Base-by-base conservation (phyloP, 108 stramenopile species). In the Pseudonitzschia multiseries region DNA sequence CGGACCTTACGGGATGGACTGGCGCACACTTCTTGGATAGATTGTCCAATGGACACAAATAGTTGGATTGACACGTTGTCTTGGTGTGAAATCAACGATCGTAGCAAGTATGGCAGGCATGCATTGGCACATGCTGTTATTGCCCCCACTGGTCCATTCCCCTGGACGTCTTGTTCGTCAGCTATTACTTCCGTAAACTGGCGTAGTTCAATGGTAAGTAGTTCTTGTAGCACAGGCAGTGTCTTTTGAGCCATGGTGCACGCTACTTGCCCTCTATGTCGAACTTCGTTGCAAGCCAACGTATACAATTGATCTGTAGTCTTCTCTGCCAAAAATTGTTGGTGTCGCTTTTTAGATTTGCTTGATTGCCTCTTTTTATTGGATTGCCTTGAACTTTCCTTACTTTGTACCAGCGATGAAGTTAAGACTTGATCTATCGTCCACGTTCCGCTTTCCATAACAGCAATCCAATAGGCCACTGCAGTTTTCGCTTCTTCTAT, bases 391-490 rank as follows among this genome's bases (percentile, higher is more conserved):
- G 69, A 69, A 52, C 77, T 33, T 69, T 77, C 56, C 15, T 71
- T 43, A 31, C 31, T 72, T 52, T 79, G 74, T 17, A 88, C 84
- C 32, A 92, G 60, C 10, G 86, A 68, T 29, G 84, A 72, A 13
- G 85, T 36, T 26, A 92, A 66, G 20, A 94, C 79, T 57, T 94
- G 83, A 8, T 87, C 85, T 5, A 69, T 68, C 26, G 87, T 89
- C 77, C 81, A 79, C 3, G 81, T 69, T 6, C 87, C 93, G 13
- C 76, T 80, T 64, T 94, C 93, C 78, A 90, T 91, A 21, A 94
- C 84, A 15, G 89, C 74, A 24, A 81, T 79, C 60, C 91, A 73
- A 69, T 84, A 94, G 46, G 75, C 78, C 70, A 84, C 65, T 4
- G 86, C 84, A 33, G 84, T 71, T 31, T 31, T 68, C 40, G 65